These are phyloP conservation scores for Geotrichum klebahnii DNA, from an alignment of 1,139 yeast genomes.

Conservation along the genomic window DNA sequence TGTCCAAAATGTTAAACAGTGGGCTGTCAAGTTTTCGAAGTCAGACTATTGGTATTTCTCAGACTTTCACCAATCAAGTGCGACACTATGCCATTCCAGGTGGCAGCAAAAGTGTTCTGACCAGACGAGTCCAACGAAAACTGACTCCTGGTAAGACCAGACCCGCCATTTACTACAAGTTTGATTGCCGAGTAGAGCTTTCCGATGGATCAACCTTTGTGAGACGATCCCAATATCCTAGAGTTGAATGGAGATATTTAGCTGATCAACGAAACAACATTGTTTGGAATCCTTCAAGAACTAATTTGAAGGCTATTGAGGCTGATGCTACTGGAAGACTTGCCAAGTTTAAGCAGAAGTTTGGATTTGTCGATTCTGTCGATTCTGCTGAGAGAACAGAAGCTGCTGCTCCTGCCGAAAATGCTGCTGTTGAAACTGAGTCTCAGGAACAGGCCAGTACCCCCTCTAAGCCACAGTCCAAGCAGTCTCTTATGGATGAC, in stretches of 20 bases:
- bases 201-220: slow-evolving; percentile 88
- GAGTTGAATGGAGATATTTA: slow-evolving; percentile 78
- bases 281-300: slow-evolving; percentile 82
- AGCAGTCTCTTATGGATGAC: slow-evolving; percentile 45
- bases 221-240: slow-evolving; percentile 84
- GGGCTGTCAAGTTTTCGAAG: not conserved
- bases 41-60: not conserved
- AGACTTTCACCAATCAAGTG: slow-evolving; percentile 8
- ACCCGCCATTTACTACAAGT: slow-evolving; percentile 88
- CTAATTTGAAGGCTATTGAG: slow-evolving; percentile 69
- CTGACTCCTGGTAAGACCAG: slow-evolving; percentile 71
- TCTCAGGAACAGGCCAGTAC: slow-evolving; percentile 20
- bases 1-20: slow-evolving; percentile 1
- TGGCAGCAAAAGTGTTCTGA: slow-evolving; percentile 29
- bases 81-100: slow-evolving; percentile 22
- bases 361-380: slow-evolving; percentile 43
- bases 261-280: slow-evolving; percentile 83
- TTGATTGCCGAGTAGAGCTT: slow-evolving; percentile 79
- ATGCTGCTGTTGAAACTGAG: slow-evolving; percentile 23
- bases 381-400: slow-evolving; percentile 22
- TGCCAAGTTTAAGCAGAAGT: slow-evolving; percentile 78
- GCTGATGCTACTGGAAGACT: slow-evolving; percentile 81
- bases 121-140: slow-evolving; percentile 31
- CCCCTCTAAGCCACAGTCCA: slow-evolving; percentile 15
- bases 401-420: slow-evolving; percentile 20